Evolutionary conservation across 1,284 basidiomycete species (phyloP), one percentile per base, ranked within the genome.

Genomic region (Leccinum subrobustum): DNA sequence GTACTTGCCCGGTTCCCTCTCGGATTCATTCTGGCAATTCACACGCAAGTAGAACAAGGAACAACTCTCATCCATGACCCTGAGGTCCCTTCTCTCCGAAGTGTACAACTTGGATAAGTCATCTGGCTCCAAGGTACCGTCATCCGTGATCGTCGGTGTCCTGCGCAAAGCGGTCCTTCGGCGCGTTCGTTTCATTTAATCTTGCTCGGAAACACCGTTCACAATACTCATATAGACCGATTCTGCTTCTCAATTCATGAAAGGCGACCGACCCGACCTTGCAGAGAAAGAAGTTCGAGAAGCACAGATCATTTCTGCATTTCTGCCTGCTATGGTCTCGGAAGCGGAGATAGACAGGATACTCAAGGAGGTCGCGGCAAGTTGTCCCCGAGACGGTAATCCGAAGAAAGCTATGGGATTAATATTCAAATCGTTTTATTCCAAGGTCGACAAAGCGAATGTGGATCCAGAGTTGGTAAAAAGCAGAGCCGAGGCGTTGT

Each of bases 61-160:
- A 66, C 71, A 77, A 20, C 65, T 78, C 35, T 76, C 81, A 56
- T 85, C 87, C 14, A 86, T 78, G 52, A 82, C 82, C 18, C 77
- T 89, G 63, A 84, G 88, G 88, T 86, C 87, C 18, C 79, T 88
- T 37, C 77, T 90, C 9, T 79, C 88, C 6, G 88, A 91, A 62
- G 79, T 91, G 2, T 85, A 90, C 65, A 78, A 82, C 18, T 79
- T 83, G 39, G 89, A 90, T 75, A 91, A 91, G 72, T 71, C 71
- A 4, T 73, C 79, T 20, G 75, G 76, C 54, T 71, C 75, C 35
- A 74, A 79, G 42, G 68, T 83, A 9, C 63, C 80, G 20, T 74
- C 82, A 11, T 77, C 83, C 5, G 73, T 76, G 39, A 79, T 88
- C 47, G 61, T 74, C 25, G 70, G 75, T 56, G 80, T 90, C 60